Conservation (phyloP, 2,329 filamentous ascomycete genomes). For the Fusarium begoniae region DNA sequence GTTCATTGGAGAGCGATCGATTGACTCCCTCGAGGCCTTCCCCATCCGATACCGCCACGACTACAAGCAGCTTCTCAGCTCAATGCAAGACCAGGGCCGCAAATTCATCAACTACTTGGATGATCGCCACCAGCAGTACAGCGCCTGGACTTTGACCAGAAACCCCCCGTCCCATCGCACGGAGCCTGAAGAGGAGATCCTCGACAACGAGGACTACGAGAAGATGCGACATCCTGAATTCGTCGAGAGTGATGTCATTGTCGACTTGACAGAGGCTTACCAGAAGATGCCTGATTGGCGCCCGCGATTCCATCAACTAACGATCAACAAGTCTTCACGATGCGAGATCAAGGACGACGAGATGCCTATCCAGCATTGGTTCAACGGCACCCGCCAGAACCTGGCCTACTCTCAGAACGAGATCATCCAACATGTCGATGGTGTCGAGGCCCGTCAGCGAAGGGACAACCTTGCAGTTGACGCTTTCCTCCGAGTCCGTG, state of each 20-base stretch:
- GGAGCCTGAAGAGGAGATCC: conserved; percentile 46
- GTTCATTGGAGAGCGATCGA: conserved; percentile 51
- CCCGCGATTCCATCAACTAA: conserved; percentile 45
- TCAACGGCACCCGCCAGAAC: conserved; percentile 42
- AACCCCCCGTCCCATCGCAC: conserved; percentile 45
- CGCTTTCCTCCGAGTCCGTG: conserved; percentile 46
- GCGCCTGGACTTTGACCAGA: conserved; percentile 53
- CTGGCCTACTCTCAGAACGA: conserved; percentile 48
- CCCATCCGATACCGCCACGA: conserved; percentile 51
- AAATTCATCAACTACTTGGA: conserved; percentile 47
- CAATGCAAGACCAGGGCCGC: conserved; percentile 46
- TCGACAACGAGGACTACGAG: conserved; percentile 43
- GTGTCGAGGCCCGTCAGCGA: conserved; percentile 49
- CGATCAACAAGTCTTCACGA: conserved; percentile 44
- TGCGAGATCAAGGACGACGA: conserved; percentile 47
- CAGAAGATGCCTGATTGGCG: conserved; percentile 52
- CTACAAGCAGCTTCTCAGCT: conserved; percentile 47
- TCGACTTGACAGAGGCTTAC: conserved; percentile 53
- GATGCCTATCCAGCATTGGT: conserved; percentile 52
- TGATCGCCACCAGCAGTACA: conserved; percentile 52
- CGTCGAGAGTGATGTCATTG: conserved; percentile 55
- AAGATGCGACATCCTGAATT: conserved; percentile 52
- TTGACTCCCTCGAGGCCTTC: conserved; percentile 50
- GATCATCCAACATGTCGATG: conserved; percentile 49
- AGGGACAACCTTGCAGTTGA: conserved; percentile 49